These are phyloP conservation scores for Xylaria arbuscula DNA, from an alignment of 2,329 filamentous ascomycete genomes.

Conservation along the genomic window DNA sequence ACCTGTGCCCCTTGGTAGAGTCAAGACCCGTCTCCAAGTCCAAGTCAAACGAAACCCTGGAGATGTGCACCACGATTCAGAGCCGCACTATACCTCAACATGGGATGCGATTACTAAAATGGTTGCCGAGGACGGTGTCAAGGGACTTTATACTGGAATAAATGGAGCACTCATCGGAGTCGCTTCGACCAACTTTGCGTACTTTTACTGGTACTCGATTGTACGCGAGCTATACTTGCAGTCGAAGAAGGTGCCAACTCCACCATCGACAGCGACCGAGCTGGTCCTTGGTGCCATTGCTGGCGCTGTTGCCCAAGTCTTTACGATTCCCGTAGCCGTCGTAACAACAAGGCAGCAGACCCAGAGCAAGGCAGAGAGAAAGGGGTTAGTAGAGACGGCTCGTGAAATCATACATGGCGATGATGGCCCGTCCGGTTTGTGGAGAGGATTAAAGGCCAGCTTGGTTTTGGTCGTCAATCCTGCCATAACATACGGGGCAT, in stretches of 20 bases:
- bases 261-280: slow-evolving; percentile 84
- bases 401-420: slow-evolving; percentile 90
- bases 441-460: slow-evolving; percentile 95
- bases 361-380: slow-evolving; percentile 83
- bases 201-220: slow-evolving; percentile 98
- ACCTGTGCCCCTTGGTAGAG: slow-evolving; percentile 61
- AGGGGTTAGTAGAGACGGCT: slow-evolving; percentile 87
- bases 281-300: slow-evolving; percentile 86
- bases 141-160: slow-evolving; percentile 90
- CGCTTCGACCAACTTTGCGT: slow-evolving; percentile 97
- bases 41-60: slow-evolving; percentile 77
- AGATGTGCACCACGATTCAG: slow-evolving; percentile 57
- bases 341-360: slow-evolving; percentile 97
- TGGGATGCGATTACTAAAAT: slow-evolving; percentile 91
- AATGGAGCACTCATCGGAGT: slow-evolving; percentile 88
- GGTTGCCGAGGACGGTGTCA: slow-evolving; percentile 78
- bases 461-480: slow-evolving; percentile 96
- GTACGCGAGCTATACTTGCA: slow-evolving; percentile 84
- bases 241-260: slow-evolving; percentile 59
- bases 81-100: slow-evolving; percentile 85
- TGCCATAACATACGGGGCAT: slow-evolving; percentile 92
- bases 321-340: slow-evolving; percentile 95
- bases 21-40: slow-evolving; percentile 96
- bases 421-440: slow-evolving; percentile 88
- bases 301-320: slow-evolving; percentile 91